A percentile compares a stretch with the other conserved stretches of the same genome.
phyloP scores from a whole-genome alignment of 306 rosid genomes.

The Corylus heterophylla region DNA sequence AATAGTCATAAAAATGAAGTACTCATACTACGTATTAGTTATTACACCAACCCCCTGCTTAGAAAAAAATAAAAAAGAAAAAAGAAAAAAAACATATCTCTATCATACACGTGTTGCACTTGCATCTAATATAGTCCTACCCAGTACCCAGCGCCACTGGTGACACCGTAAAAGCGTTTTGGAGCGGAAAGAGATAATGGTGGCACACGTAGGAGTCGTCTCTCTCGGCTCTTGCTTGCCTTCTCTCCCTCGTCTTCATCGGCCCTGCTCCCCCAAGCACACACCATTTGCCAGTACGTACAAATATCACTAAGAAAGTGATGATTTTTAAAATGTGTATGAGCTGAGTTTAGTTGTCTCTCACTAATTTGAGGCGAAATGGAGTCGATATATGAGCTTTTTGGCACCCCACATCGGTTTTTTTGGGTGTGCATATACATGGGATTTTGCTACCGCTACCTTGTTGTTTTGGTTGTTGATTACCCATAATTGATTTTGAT shows the following conservation, averaged over 20 bases:
- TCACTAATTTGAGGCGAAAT: slow-evolving; percentile 1
- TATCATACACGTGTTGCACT: not conserved
- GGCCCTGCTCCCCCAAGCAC: slow-evolving; percentile 47
- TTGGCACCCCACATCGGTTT: not conserved
- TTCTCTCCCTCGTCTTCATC: slow-evolving; percentile 44
- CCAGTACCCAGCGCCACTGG: not conserved
- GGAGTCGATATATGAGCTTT: slow-evolving; percentile 2
- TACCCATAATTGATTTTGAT: not conserved
- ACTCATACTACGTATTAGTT: too few relatives aligned
- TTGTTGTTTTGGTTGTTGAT: not conserved
- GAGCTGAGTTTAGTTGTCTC: slow-evolving; percentile 10
- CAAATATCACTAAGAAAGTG: not conserved
- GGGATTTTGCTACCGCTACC: not conserved
- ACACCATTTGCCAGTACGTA: slow-evolving; percentile 54
- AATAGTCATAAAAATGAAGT: too few relatives aligned
- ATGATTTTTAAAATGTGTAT: not conserved
- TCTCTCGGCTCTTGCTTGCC: slow-evolving; percentile 47
- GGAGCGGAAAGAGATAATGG: slow-evolving; percentile 33
- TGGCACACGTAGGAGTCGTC: slow-evolving; percentile 49
- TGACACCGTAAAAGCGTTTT: not conserved
- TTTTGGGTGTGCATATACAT: not conserved
- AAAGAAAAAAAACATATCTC: too few relatives aligned
- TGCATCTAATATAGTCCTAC: not conserved
- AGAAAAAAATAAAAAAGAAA: too few relatives aligned
- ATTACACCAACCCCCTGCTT: too few relatives aligned